phyloP scores from a whole-genome alignment of 208 protist genomes.

The Leishmania braziliensis region DNA sequence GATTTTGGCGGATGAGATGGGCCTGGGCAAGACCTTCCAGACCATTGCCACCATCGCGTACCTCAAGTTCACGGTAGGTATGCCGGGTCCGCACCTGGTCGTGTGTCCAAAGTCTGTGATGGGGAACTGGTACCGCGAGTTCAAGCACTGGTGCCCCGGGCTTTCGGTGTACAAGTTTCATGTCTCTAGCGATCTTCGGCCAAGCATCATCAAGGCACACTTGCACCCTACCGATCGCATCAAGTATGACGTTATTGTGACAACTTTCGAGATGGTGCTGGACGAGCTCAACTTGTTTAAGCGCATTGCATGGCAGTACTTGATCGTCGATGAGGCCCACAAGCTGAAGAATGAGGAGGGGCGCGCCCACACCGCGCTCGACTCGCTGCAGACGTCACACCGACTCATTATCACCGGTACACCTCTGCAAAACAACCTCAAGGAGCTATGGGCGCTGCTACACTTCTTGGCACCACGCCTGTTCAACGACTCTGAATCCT shows the following conservation, averaged over 20 bases:
- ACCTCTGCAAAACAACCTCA: conserved; percentile 97
- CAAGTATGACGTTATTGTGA: conserved; percentile 94
- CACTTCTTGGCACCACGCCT: conserved; percentile 94
- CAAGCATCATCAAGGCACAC: conserved; percentile 66
- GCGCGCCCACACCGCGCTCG: conserved; percentile 61
- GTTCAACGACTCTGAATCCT: conserved; percentile 85
- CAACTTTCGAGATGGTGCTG: conserved; percentile 97
- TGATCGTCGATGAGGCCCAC: conserved; percentile 99
- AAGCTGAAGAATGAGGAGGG: conserved; percentile 94
- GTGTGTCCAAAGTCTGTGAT: conserved; percentile 97
- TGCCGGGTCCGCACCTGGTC: conserved; percentile 96
- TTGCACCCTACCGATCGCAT: conserved; percentile 57
- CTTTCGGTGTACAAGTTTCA: conserved; percentile 95
- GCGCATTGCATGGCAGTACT: conserved; percentile 93
- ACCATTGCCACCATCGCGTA: conserved; percentile 97
- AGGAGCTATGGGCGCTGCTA: conserved; percentile 96
- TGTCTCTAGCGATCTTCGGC: conserved; percentile 93
- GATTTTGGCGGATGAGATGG: conserved; percentile 99
- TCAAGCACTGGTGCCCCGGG: conserved; percentile 95
- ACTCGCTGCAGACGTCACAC: conserved; percentile 80
- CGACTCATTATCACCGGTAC: conserved; percentile 98
- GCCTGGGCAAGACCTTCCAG: conserved; percentile 97
- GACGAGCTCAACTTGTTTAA: conserved; percentile 91
- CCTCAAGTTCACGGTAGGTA: conserved; percentile 90
- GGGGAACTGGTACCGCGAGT: conserved; percentile 98